Base-by-base conservation (phyloP, 2,329 filamentous ascomycete species). In the Ramichloridium luteum region DNA sequence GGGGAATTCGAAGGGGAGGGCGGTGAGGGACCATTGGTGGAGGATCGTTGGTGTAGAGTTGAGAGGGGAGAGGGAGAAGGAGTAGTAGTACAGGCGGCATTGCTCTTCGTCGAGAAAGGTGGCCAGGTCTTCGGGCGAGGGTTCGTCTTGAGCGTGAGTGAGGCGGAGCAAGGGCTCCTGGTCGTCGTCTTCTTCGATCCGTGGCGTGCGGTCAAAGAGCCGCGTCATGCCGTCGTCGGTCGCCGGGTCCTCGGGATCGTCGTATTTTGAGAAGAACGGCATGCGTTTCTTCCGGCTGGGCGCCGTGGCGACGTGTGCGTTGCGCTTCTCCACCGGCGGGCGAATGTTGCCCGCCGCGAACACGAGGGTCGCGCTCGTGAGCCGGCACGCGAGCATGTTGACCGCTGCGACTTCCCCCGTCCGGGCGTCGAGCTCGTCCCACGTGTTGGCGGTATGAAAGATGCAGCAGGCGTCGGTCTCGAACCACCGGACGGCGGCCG, bases 371-470 rank as follows among this genome's bases (percentile, higher is more conserved):
- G 74, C 72, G 3, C 74, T 77, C 1, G 74, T 81, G 25, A 80
- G 58, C 3, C 78, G 69, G 41, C 77, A 81, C 2, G 68, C 71
- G 1, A 82, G 59, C 46, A 82, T 66, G 44, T 76, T 74, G 4
- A 81, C 72, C 1, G 62, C 57, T 11, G 46, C 46, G 0, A 60
- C 45, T 36, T 57, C 37, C 8, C 48, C 46, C 13, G 50, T 41
- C n/a, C n/a, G 20, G 1, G 49, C 40, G 2, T 51, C 39, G 3
- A 67, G 63, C 5, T 44, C 38, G 31, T 80, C 74, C 78, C 77
- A 83, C 2, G 71, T 70, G 42, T 80, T 81, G 1, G 74, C 77
- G 0, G 76, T 79, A 45, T 82, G 78, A 39, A 81, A 80, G 27
- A 82, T 77, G 44, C 74, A 74, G 44, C 74, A 81, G 4, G 73